These are phyloP conservation scores for Gnomoniopsis sp. DNA, from an alignment of 2,329 filamentous ascomycete genomes.

Conservation along the genomic window DNA sequence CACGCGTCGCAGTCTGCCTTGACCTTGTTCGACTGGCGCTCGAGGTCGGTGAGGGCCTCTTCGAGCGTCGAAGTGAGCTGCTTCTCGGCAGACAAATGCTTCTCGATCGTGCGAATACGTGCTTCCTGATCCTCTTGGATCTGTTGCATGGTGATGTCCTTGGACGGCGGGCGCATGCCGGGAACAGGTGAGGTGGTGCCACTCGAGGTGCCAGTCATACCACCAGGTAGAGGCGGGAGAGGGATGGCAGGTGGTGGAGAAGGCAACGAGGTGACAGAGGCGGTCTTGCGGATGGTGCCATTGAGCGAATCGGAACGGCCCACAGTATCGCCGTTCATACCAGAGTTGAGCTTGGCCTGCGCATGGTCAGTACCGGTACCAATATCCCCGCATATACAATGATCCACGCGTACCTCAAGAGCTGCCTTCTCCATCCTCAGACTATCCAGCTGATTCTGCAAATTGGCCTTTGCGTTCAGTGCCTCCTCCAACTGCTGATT, in stretches of 20 bases:
- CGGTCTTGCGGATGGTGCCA: slow-evolving; percentile 79
- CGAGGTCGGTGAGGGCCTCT: slow-evolving; percentile 90
- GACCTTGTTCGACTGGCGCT: slow-evolving; percentile 86
- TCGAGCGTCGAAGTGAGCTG: slow-evolving; percentile 94
- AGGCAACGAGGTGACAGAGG: slow-evolving; percentile 77
- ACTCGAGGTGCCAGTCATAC: slow-evolving; percentile 31
- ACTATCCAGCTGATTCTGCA: slow-evolving; percentile 67
- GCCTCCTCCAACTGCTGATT: slow-evolving; percentile 76
- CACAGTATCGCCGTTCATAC: slow-evolving; percentile 23
- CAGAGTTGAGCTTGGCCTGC: slow-evolving; percentile 51
- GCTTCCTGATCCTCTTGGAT: slow-evolving; percentile 93
- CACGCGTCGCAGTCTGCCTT: slow-evolving; percentile 87
- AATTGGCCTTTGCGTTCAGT: slow-evolving; percentile 57
- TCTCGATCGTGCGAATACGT: slow-evolving; percentile 92
- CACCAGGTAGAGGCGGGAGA: slow-evolving; percentile 80
- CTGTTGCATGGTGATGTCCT: slow-evolving; percentile 73
- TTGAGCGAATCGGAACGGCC: slow-evolving; percentile 58
- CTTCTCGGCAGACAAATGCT: slow-evolving; percentile 92
- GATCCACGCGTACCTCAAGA: slow-evolving; percentile 65
- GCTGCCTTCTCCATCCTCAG: slow-evolving; percentile 67
- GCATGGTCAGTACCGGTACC: slow-evolving; percentile 24
- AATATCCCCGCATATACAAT: neutral
- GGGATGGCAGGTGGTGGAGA: slow-evolving; percentile 94
- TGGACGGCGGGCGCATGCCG: slow-evolving; percentile 71
- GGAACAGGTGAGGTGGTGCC: slow-evolving; percentile 45